These are phyloP conservation scores for Chlorella ohadii DNA, from an alignment of 139 green algal species.

Conservation along the genomic window DNA sequence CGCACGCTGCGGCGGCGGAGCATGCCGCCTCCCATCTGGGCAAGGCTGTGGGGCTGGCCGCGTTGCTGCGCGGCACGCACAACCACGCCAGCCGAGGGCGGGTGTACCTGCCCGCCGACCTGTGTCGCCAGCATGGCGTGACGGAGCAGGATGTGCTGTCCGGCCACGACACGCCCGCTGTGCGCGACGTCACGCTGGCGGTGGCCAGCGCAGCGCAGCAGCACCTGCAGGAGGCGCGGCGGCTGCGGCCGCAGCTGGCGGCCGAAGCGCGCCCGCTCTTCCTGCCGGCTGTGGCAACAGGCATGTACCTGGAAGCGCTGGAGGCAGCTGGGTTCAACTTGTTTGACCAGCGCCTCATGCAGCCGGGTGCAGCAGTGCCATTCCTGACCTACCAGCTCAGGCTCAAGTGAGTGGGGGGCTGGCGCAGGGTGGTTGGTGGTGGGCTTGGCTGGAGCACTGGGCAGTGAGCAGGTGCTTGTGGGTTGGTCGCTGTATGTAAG, in stretches of 20 bases:
- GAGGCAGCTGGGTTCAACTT: conserved; percentile 69
- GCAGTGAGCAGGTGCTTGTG: no score
- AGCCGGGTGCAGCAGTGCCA: conserved; percentile 38
- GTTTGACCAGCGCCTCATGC: conserved; percentile 52
- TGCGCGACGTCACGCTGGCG: conserved; percentile 64
- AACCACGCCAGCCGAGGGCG: conserved; percentile 58
- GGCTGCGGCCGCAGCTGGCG: conserved; percentile 48
- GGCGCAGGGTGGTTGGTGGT: conserved; percentile 43
- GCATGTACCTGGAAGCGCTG: conserved; percentile 71
- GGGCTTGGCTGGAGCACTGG: conserved; percentile 24
- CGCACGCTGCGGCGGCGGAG: conserved; percentile 74
- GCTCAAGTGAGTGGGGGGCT: conserved; percentile 62
- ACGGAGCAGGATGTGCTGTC: conserved; percentile 54
- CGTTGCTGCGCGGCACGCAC: conserved; percentile 69
- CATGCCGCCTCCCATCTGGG: conserved; percentile 82
- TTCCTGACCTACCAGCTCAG: conserved; percentile 66
- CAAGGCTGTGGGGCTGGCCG: conserved; percentile 75
- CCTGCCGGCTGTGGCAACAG: conserved; percentile 57
- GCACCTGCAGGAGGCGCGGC: conserved; percentile 74
- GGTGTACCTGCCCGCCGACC: conserved; percentile 37
- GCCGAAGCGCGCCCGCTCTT: conserved; percentile 50
- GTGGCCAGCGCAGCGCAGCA: conserved; percentile 68
- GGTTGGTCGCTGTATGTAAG: no score
- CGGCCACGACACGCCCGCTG: conserved; percentile 42
- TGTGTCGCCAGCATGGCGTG: conserved; percentile 38